These are phyloP conservation scores for Suillus decipiens DNA, from an alignment of 768 basidiomycete genomes.

Conservation along the genomic window DNA sequence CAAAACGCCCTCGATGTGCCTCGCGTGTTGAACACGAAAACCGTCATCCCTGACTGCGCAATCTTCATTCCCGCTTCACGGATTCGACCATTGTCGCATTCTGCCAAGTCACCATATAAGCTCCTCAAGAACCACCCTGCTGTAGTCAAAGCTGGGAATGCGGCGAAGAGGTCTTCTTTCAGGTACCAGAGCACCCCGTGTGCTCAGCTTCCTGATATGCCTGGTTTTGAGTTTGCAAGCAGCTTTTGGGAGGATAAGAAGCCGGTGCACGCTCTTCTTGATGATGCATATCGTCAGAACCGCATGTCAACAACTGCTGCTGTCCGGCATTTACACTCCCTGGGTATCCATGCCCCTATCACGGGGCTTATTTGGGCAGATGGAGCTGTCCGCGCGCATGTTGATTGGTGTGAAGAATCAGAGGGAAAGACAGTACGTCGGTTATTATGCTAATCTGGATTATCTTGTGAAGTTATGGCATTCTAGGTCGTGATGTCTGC, in stretches of 20 bases:
- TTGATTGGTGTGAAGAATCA: conserved; percentile 51
- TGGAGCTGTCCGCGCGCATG: conserved; percentile 52
- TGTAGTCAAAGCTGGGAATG: conserved; percentile 38
- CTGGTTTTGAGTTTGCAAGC: conserved; percentile 55
- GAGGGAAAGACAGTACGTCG: conserved; percentile 38
- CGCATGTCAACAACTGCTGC: conserved; percentile 54
- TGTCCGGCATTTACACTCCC: conserved; percentile 50
- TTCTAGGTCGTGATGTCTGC: conserved; percentile 51
- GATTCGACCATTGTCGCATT: conserved; percentile 44
- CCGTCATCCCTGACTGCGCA: conserved; percentile 50
- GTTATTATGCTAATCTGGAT: conserved; percentile 1
- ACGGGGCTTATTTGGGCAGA: conserved; percentile 58
- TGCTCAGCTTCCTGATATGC: conserved; percentile 44
- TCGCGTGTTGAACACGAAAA: conserved; percentile 48
- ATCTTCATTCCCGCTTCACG: conserved; percentile 44
- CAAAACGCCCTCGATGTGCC: conserved; percentile 27
- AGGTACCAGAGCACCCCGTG: conserved; percentile 53
- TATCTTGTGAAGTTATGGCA: conserved; percentile 2
- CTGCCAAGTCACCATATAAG: conserved; percentile 49
- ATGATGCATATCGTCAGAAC: conserved; percentile 59
- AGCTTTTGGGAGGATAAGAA: conserved; percentile 66
- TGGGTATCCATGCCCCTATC: conserved; percentile 46
- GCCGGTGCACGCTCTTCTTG: conserved; percentile 46
- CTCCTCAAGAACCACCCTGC: conserved; percentile 42
- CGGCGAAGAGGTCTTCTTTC: conserved; percentile 47